These are phyloP conservation scores for Penicillium verhagenii DNA, from an alignment of 495 filamentous ascomycete genomes.

Conservation along the genomic window DNA sequence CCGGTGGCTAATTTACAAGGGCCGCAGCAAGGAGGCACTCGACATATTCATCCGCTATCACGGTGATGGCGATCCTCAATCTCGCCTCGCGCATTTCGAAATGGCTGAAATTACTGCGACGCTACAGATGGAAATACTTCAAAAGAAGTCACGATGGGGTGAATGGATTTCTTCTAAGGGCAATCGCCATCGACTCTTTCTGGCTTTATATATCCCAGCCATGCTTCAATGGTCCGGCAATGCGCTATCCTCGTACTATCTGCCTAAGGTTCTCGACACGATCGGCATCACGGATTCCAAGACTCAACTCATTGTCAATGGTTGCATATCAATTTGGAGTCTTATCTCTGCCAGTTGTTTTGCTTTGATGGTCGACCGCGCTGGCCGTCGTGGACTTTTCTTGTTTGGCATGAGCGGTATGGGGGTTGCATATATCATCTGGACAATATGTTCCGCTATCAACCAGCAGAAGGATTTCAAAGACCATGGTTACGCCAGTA, in stretches of 20 bases:
- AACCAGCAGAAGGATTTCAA: constrained; percentile 47
- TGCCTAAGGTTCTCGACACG: constrained; percentile 51
- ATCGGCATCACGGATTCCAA: constrained; percentile 53
- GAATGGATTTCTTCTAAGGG: constrained; percentile 67
- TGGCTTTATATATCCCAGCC: constrained; percentile 56
- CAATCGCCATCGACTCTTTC: constrained; percentile 60
- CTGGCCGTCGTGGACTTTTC: constrained; percentile 59
- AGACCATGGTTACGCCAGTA: constrained; percentile 48
- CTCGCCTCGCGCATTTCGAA: constrained; percentile 26
- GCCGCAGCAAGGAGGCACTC: constrained; percentile 36
- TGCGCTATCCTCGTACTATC: constrained; percentile 64
- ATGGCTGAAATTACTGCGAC: constrained; percentile 33
- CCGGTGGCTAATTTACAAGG: constrained; percentile 35
- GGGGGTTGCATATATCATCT: constrained; percentile 56
- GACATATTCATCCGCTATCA: constrained; percentile 34
- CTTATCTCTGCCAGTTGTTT: constrained; percentile 44
- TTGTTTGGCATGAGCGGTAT: constrained; percentile 58
- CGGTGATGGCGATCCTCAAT: constrained; percentile 24
- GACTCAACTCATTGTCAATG: constrained; percentile 42
- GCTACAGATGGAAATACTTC: constrained; percentile 31
- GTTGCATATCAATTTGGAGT: constrained; percentile 21
- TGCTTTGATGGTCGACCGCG: constrained; percentile 55
- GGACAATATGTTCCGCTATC: constrained; percentile 56
- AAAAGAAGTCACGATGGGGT: constrained; percentile 34
- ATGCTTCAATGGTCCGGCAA: constrained; percentile 67